Evolutionary conservation across 202 grass and related monocot species (phyloP), one percentile per base, ranked within the genome.

Genomic region (Musa balbisiana): DNA sequence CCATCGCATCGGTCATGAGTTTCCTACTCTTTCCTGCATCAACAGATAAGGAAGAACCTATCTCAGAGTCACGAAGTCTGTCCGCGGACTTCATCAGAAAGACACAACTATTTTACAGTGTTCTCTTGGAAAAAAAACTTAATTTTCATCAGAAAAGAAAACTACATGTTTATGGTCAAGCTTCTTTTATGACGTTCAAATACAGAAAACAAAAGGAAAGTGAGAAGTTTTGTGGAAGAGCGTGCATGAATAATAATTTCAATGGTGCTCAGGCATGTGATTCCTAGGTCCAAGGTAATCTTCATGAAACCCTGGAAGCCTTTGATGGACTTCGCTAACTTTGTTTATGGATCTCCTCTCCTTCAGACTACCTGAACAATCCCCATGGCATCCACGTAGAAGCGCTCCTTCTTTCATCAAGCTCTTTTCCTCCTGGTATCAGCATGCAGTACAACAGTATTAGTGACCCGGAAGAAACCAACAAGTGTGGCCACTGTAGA

Each of bases 261-360:
- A 65, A 65, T 65, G 63, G 63, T 65, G 63, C 63, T 65, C 26
- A 65, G 63, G 63, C 63, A 26, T 65, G 63, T 65, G 63, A 3
- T 23, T 23, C 23, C 63, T 65, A 65, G 63, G 63, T 23, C 63
- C 63, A 65, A 52, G 89, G 73, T 89, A 89, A 87, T 92, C 89
- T 66, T 92, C 89, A 80, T 92, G 86, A 80, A 92, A 89, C 80
- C 60, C 88, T 52, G 84, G 63, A 43, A 43, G 5, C 0, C 33
- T 43, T 43, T 0, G 33, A 49, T 71, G 81, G 79, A 52, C 83
- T 80, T 78, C 59, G 10, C 0, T 68, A 76, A 73, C 78, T 73
- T 64, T 66, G 54, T 56, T 33, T 53, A 43, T 43, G 33, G 33
- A 43, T 43, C 4, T 43, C 33, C 33, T 43, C 4, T 43, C 33